Conservation (phyloP, 1,284 basidiomycete genomes). For the Trichosporon sp. region DNA sequence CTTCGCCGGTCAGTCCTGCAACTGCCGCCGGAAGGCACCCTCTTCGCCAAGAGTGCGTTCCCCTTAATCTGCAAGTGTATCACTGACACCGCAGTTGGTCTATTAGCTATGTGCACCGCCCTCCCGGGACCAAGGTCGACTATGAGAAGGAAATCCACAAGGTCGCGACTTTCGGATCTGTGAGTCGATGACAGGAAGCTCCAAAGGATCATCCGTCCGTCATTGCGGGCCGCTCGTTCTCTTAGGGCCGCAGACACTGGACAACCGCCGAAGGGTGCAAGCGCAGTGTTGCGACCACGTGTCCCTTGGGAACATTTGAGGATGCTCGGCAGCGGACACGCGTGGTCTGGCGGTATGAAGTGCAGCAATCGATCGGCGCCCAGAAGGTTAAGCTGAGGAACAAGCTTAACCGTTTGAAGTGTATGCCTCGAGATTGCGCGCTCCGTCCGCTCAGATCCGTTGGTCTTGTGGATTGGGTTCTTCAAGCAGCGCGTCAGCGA, state of each 20-base stretch:
- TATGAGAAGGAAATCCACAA: slow-evolving; percentile 57
- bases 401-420: neutral
- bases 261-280: too few relatives aligned
- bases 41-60: slow-evolving; percentile 53
- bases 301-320: too few relatives aligned
- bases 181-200: slow-evolving; percentile 30
- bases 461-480: too few relatives aligned
- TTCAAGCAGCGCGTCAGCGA: too few relatives aligned
- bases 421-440: too few relatives aligned
- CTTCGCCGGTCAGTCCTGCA: slow-evolving; percentile 29
- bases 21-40: slow-evolving; percentile 48
- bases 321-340: too few relatives aligned
- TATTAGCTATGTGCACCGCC: slow-evolving; percentile 56
- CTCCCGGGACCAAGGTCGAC: slow-evolving; percentile 55
- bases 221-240: too few relatives aligned
- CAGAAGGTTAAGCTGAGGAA: neutral
- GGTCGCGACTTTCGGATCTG: slow-evolving; percentile 58
- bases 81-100: slow-evolving; percentile 50
- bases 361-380: neutral
- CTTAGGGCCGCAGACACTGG: too few relatives aligned
- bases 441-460: neutral
- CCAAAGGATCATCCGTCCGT: too few relatives aligned
- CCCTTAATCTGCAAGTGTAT: neutral
- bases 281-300: too few relatives aligned
- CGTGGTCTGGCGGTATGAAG: too few relatives aligned